These are phyloP conservation scores for Solanum pinnatisectum DNA, from an alignment of 257 asterid genomes.

Conservation along the genomic window DNA sequence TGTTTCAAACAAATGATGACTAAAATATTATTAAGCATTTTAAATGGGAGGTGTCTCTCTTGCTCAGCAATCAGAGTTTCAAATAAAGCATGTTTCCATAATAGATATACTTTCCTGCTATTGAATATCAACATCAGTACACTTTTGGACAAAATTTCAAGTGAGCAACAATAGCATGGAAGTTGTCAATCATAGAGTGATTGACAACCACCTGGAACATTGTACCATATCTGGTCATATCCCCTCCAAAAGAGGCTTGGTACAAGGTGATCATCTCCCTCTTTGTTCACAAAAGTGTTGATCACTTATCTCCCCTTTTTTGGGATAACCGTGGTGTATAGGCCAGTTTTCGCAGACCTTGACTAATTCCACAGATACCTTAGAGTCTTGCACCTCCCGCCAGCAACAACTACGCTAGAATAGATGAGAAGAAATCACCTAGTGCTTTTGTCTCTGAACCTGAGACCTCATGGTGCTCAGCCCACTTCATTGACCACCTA, in stretches of 20 bases:
- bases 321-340: background rate
- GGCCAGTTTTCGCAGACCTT: background rate
- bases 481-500: background rate
- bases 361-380: background rate
- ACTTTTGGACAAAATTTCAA: background rate
- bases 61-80: background rate
- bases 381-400: background rate
- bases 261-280: background rate
- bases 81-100: background rate
- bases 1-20: background rate
- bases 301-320: background rate
- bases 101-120: background rate
- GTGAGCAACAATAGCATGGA: background rate
- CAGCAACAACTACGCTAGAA: background rate
- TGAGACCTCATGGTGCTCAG: background rate
- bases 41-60: background rate
- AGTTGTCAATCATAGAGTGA: background rate
- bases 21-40: background rate
- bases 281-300: background rate
- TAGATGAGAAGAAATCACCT: background rate
- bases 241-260: background rate
- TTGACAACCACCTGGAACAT: background rate
- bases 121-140: background rate
- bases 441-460: background rate
- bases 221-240: background rate